Base-by-base conservation (phyloP, 116 monocot species). In the Dioscorea cayenensis region DNA sequence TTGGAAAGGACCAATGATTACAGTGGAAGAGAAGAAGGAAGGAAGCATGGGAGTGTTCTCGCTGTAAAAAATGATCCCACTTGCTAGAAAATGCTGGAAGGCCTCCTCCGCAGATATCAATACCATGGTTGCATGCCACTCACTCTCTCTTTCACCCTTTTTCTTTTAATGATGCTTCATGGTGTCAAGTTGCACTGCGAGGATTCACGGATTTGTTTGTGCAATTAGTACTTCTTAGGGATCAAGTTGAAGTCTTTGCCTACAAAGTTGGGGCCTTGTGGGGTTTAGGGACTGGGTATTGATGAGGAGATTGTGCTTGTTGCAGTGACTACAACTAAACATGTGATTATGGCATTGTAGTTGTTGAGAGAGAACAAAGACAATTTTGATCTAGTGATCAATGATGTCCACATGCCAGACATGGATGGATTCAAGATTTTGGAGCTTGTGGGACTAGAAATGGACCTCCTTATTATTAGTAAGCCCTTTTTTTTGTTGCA, bases 391-490 rank as follows among this genome's bases (percentile, higher is more conserved):
- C 83, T 99, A 49, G 99, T 94, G 36, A 94, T 99, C 74, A 99
- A 85, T 32, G 99, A 99, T 69, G 99, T 99, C 8, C 86, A 91
- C 64, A 94, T 93, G 94, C 99, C 91, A 11, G 91, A 94, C 81
- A 99, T 99, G 87, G 99, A 99, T 71, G 91, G 94, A 16, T 94
- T 94, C 68, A 94, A 91, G 89, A 87, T 99, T 77, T 72, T 99
- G 80, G 94, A 99, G 79, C 85, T 88, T 28, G 99, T 99, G 55
- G 94, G 89, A 11, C 89, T 89, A 6, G 99, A 99, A 82, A 94
- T 99, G 90, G 94, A 99, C 71, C 79, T 99, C 17, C 99, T 91
- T 71, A 91, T 99, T 66, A 94, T 91, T n/a, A 99, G 99, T 99
- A 84, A 78, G 84, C 64, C 19, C 43, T 3, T 52, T 14, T 14